Evolutionary conservation across 176 grass and related monocot species (phyloP).

Genomic region (Panicum miliaceum): DNA sequence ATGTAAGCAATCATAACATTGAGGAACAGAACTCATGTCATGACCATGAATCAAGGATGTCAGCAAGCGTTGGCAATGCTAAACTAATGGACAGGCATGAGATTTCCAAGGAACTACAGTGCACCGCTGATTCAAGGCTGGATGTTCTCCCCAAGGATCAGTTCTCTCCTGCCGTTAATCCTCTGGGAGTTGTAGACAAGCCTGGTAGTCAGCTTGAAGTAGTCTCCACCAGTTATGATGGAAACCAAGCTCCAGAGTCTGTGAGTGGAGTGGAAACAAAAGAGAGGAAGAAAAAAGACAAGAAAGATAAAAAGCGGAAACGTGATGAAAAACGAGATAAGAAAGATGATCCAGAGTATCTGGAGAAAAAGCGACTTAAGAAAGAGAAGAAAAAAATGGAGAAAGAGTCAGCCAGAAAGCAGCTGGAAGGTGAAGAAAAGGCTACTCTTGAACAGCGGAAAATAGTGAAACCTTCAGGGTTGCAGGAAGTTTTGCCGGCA

Average conservation of each 20-base stretch:
- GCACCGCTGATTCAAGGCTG: conserved; percentile 81
- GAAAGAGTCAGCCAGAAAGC: conserved; percentile 73
- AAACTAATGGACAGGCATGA: conserved; percentile 61
- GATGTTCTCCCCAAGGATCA: conserved; percentile 43
- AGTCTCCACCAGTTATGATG: conserved; percentile 51
- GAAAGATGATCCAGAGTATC: conserved; percentile 84
- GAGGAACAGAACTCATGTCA: conserved; percentile 78
- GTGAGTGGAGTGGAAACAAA: conserved; percentile 48
- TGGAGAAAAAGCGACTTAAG: conserved; percentile 80
- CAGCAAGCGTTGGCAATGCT: conserved; percentile 79
- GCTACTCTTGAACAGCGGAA: conserved; percentile 45
- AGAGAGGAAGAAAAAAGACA: conserved; percentile 70
- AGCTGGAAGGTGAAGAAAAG: conserved; percentile 53
- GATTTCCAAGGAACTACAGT: conserved; percentile 79
- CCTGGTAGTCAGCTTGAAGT: conserved; percentile 48
- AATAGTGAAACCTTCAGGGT: conserved; percentile 45
- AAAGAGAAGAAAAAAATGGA: conserved; percentile 90
- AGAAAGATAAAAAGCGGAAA: conserved; percentile 82
- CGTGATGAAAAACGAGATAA: conserved; percentile 65
- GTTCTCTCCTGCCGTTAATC: conserved; percentile 45
- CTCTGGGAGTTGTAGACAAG: conserved; percentile 38
- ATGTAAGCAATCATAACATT: conserved; percentile 63
- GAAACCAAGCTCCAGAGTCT: conserved; percentile 41
- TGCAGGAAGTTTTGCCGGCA: conserved; percentile 23
- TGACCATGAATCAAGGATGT: conserved; percentile 79